Evolutionary conservation across 345 rosid genomes (phyloP).

Genomic region (Salix suchowensis): DNA sequence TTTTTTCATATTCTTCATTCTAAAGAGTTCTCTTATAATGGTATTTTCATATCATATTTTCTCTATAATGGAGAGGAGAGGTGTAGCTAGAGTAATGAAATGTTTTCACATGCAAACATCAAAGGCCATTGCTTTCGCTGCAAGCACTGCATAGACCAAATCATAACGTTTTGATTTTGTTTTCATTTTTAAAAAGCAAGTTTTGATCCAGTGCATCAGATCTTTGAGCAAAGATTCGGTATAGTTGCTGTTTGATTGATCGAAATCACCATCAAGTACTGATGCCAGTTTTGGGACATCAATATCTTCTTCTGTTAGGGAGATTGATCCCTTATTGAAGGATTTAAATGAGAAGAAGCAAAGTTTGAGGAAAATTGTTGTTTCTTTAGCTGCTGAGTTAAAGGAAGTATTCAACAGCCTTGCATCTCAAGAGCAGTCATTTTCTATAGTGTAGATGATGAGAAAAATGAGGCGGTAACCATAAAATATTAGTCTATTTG

Average conservation of each 20-base stretch:
- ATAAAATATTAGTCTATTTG: too few species aligned
- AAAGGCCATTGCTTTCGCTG: conserved; percentile 1
- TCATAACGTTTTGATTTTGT: background rate
- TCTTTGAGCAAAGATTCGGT: background rate
- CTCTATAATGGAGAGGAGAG: too few species aligned
- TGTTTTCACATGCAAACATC: conserved; percentile 46
- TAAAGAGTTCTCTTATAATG: too few species aligned
- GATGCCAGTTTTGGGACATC: conserved; percentile 37
- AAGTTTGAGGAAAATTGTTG: conserved; percentile 72
- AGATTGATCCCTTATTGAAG: conserved; percentile 73
- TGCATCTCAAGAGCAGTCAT: conserved; percentile 57
- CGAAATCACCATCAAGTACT: background rate
- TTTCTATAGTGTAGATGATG: conserved; percentile 4
- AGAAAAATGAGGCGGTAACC: too few species aligned
- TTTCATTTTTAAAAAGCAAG: background rate
- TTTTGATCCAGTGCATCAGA: conserved; percentile 10
- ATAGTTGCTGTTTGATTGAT: conserved; percentile 1
- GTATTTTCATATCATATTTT: too few species aligned
- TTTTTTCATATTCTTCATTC: too few species aligned
- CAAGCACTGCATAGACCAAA: conserved; percentile 4
- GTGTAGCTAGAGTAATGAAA: background rate
- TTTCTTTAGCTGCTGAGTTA: conserved; percentile 76
- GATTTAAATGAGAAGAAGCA: conserved; percentile 91
- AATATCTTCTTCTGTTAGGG: conserved; percentile 20
- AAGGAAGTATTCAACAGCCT: conserved; percentile 71